phyloP scores from a whole-genome alignment of 306 rosid genomes.

The Casuarina glauca region DNA sequence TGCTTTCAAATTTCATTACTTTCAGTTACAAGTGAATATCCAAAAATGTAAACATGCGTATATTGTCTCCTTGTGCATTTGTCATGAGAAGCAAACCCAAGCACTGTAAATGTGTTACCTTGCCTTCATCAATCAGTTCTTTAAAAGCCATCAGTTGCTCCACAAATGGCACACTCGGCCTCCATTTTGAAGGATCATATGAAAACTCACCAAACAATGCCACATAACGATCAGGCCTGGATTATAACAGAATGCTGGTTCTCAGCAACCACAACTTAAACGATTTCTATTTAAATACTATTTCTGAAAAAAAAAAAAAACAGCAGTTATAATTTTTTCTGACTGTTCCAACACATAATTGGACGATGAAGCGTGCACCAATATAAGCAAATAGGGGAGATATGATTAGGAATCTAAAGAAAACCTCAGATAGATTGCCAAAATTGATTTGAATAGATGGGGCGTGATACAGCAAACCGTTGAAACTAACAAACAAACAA shows the following conservation, averaged over 20 bases:
- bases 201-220: conserved; percentile 61
- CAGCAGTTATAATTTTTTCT: conserved; percentile 2
- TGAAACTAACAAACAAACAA: not conserved
- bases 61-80: not conserved
- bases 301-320: conserved; percentile 16
- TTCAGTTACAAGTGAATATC: not conserved
- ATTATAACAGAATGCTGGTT: conserved; percentile 18
- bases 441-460: not conserved
- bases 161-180: conserved; percentile 87
- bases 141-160: conserved; percentile 88
- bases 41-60: not conserved
- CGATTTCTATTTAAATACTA: conserved; percentile 5
- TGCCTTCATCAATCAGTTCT: conserved; percentile 89
- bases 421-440: no score
- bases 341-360: not conserved
- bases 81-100: not conserved
- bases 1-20: not conserved
- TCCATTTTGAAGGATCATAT: conserved; percentile 81
- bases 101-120: conserved; percentile 47
- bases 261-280: conserved; percentile 19
- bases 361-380: not conserved
- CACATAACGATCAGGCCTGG: conserved; percentile 95
- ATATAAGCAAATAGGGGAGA: not conserved
- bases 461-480: not conserved
- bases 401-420: no score